Conservation (phyloP, 108 stramenopile genomes). For the Stephanodiscus triporus region DNA sequence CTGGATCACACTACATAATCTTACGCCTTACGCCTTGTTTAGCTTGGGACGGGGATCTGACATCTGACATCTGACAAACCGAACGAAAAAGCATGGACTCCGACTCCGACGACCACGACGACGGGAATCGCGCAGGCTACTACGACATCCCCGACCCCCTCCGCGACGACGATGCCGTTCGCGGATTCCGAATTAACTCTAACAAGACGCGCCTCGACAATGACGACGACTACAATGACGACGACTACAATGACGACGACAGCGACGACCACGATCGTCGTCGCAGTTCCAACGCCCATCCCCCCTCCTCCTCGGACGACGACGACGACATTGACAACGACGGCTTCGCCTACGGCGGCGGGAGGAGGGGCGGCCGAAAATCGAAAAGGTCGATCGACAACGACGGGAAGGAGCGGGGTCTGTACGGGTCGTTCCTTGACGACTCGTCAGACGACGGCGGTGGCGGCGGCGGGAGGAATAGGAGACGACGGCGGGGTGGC, state of each 20-base stretch:
- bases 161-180: too few species aligned
- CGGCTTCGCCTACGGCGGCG: constrained; percentile 10
- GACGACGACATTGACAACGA: constrained; percentile 32
- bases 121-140: constrained; percentile 30
- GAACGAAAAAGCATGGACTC: too few species aligned
- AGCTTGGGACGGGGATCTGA: too few species aligned
- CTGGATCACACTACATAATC: too few species aligned
- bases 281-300: too few species aligned
- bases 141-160: neutral
- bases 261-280: too few species aligned
- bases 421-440: constrained; percentile 48
- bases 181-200: too few species aligned
- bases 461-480: neutral
- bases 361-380: neutral
- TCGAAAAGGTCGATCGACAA: constrained; percentile 3
- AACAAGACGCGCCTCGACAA: too few species aligned
- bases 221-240: too few species aligned
- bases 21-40: too few species aligned
- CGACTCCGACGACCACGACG: constrained; percentile 19
- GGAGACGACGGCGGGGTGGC: neutral
- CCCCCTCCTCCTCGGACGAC: constrained; percentile 6
- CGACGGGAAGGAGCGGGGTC: constrained; percentile 30
- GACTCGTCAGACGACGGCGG: constrained; percentile 26
- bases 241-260: too few species aligned
- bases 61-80: too few species aligned